Conservation (phyloP, 2,329 filamentous ascomycete species). For the Epicoccum sorghinum region DNA sequence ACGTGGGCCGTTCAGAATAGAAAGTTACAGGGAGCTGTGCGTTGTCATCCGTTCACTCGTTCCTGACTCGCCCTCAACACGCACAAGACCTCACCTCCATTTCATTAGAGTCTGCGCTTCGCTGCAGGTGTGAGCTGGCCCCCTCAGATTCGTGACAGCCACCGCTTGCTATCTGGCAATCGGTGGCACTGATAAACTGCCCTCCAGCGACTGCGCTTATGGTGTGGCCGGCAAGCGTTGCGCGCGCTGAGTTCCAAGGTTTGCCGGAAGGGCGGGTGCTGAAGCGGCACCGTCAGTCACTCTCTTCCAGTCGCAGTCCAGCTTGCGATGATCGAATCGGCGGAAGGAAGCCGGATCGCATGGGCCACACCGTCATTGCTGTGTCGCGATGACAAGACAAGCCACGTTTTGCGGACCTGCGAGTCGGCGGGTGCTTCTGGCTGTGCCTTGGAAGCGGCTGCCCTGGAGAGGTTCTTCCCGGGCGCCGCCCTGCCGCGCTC, state of each 20-base stretch:
- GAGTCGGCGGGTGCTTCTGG: slow-evolving; percentile 23
- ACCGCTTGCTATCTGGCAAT: slow-evolving; percentile 25
- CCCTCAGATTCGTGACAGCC: slow-evolving; percentile 24
- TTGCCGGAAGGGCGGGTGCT: slow-evolving; percentile 44
- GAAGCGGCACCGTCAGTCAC: slow-evolving; percentile 37
- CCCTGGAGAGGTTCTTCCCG: slow-evolving; percentile 14
- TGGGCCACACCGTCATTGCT: slow-evolving; percentile 37
- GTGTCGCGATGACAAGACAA: slow-evolving; percentile 32
- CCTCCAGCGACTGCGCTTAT: slow-evolving; percentile 24
- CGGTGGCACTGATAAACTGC: slow-evolving; percentile 21
- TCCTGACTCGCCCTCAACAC: slow-evolving; percentile 36
- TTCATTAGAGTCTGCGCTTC: slow-evolving; percentile 29
- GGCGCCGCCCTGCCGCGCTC: slow-evolving; percentile 6
- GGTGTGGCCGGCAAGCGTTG: slow-evolving; percentile 27
- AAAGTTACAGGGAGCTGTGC: slow-evolving; percentile 41
- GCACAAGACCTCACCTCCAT: slow-evolving; percentile 36
- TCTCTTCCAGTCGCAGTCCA: slow-evolving; percentile 13
- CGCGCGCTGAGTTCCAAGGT: slow-evolving; percentile 26
- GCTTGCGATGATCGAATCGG: slow-evolving; percentile 35
- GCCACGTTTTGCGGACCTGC: slow-evolving; percentile 22
- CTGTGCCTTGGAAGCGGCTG: slow-evolving; percentile 15
- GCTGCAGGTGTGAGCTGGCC: slow-evolving; percentile 41
- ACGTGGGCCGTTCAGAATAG: slow-evolving; percentile 46
- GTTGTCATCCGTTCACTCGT: slow-evolving; percentile 49
- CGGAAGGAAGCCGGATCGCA: slow-evolving; percentile 30